Percentiles rank a stretch among this genome's conserved stretches.
These are phyloP conservation scores for Kuraishia borneana DNA, from an alignment of 805 yeast genomes.

Conservation along the genomic window DNA sequence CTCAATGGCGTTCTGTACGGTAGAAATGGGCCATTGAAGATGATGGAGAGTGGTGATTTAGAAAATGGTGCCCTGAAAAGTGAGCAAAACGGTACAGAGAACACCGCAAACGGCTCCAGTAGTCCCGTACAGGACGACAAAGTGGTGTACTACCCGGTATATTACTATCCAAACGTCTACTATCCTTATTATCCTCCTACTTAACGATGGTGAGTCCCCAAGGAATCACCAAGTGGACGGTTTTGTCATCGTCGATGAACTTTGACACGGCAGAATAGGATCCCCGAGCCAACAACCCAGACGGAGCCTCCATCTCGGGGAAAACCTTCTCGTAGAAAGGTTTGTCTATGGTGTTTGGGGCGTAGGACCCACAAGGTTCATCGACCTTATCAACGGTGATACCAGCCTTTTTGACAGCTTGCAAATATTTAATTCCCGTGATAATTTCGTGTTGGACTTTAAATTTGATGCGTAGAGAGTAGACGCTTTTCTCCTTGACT, in stretches of 20 bases:
- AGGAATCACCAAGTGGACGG: constrained; percentile 58
- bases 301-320: constrained; percentile 82
- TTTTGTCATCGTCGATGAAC: constrained; percentile 80
- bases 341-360: constrained; percentile 75
- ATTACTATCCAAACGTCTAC: not conserved
- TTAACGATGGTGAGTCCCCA: constrained; percentile 84
- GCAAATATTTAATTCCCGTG: constrained; percentile 82
- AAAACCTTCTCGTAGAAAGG: constrained; percentile 64
- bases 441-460: constrained; percentile 84
- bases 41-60: constrained; percentile 7
- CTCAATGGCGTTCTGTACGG: not conserved
- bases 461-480: constrained; percentile 64
- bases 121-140: too few species aligned
- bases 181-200: constrained; percentile 5
- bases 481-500: constrained; percentile 69
- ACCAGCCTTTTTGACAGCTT: constrained; percentile 77
- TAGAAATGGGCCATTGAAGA: constrained; percentile 4
- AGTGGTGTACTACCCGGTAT: not conserved
- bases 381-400: constrained; percentile 78
- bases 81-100: not conserved
- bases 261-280: constrained; percentile 70
- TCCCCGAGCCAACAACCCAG: constrained; percentile 84
- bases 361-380: constrained; percentile 84
- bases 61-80: constrained; percentile 12
- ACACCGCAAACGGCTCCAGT: not conserved